Evolutionary conservation across 495 filamentous ascomycete genomes (phyloP), one percentile per base, ranked within the genome.

Genomic region (Letharia lupina): DNA sequence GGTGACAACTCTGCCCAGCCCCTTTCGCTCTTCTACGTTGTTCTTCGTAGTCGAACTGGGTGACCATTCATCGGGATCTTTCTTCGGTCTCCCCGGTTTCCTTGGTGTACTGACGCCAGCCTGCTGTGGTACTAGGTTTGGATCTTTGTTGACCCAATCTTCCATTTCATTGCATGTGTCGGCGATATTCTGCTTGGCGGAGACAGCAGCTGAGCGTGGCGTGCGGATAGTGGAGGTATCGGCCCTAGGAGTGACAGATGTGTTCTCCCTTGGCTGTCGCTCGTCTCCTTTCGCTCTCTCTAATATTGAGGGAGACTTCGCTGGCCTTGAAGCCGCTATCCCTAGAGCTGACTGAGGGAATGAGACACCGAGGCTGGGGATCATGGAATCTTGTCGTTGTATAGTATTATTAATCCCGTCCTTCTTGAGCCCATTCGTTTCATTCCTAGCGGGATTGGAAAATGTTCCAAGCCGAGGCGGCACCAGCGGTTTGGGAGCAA

Each of bases 1-100:
- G 16, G 54, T 57, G 33, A 37, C 9, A 18, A 10, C 39, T 37
- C 15, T 37, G 33, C 15, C 33, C 31, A 20, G 15, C 10, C 16
- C 33, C 31, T 37, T 57, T 57, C 16, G 13, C 33, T 57, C 31
- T 57, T 57, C 54, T 3, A 35, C 6, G 5, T 9, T 37, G 5
- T 37, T 37, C 31, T 57, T 57, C 33, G 54, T 28, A n/a, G 20
- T 18, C 9, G 47, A 33, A 4, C 8, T 41, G n/a, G 63, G 63
- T 47, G 52, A 59, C 63, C 63, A 65, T 18, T 65, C 63, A 28
- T 65, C 63, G 56, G 28, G 1, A 57, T 57, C 54, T 33, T 60
- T 47, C 15, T 37, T 59, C 10, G 56, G 54, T 58, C 56, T 65
- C 3, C 66, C 66, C 2, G 44, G 10, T 35, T 40, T 68, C 56